Evolutionary conservation across 202 grass and related monocot genomes (phyloP), one percentile per base, ranked within the genome.

Genomic region (Bolboschoenoplectus hybrid): DNA sequence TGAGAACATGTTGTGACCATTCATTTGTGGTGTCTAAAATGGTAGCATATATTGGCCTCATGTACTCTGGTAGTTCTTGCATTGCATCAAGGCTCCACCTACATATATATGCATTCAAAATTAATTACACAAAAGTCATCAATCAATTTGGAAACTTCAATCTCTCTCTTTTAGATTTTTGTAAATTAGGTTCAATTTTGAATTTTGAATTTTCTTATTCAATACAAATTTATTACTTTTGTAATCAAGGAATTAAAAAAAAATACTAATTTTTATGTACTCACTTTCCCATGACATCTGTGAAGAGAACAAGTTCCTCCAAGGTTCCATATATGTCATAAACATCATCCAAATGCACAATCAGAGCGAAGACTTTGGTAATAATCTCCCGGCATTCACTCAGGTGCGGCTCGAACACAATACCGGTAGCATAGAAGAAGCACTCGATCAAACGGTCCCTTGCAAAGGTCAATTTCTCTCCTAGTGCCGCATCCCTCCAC

Each of bases 331-430:
- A 73, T 6, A 91, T 32, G 50, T 94, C 89, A 57, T 93, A 93
- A 11, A 91, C 67, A 81, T 93, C 92, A 81, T 94, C 92, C 12
- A 94, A 84, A 4, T 90, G 85, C 17, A 89, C 71, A 68, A 94
- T 71, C 1, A 89, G 60, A 20, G 81, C 4, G 44, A 78, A 44
- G 1, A 84, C 71, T 84, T 85, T 88, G 9, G 87, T 66, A 6
- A 88, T 2, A 50, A 64, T 75, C 44, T 80, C 62, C 17, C 87
- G 82, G 73, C 82, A 85, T 34, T 19, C 34, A 2, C 71, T 68
- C 20, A 72, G 14, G 7, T 84, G 74, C 4, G 87, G 84, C 9
- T 90, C 88, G 9, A 19, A 84, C 0, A 75, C 72, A 11, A 88
- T 73, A 14, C 88, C 86, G 34, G 60, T 85, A 44, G 88, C 86